Evolutionary conservation across 257 asterid genomes (phyloP).

Genomic region (Solanum corneliomulleri): DNA sequence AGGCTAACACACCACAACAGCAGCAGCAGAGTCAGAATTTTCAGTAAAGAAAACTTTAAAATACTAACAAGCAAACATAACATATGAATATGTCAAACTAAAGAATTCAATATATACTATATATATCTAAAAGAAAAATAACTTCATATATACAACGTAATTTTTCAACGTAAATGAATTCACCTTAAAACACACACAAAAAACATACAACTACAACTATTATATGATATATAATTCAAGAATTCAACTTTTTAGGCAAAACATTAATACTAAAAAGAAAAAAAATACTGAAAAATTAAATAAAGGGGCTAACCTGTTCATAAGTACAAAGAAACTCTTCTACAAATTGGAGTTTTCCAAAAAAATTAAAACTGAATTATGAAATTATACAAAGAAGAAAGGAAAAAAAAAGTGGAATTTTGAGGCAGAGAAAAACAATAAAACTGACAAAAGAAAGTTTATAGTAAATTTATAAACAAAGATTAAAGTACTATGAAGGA

Average conservation of each 20-base stretch:
- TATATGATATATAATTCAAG: background rate
- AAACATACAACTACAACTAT: background rate
- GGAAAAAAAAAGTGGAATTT: background rate
- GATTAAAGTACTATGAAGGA: background rate
- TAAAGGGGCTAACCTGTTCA: background rate
- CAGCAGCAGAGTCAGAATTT: background rate
- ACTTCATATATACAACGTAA: background rate
- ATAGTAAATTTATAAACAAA: background rate
- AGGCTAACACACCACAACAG: background rate
- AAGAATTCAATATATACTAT: background rate
- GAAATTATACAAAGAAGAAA: background rate
- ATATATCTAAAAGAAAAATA: background rate
- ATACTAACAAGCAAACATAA: background rate
- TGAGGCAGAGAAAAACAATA: background rate
- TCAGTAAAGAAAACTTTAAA: background rate
- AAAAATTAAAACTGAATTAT: background rate
- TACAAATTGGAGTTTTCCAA: no score
- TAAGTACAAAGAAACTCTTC: background rate
- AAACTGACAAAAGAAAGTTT: background rate
- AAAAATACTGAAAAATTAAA: background rate
- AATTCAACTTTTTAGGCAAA: background rate
- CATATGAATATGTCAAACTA: background rate
- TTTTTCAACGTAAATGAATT: background rate
- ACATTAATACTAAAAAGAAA: background rate
- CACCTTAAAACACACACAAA: background rate